Evolutionary conservation across 2,329 filamentous ascomycete species (phyloP).

Genomic region (Aplosporella prunicola): DNA sequence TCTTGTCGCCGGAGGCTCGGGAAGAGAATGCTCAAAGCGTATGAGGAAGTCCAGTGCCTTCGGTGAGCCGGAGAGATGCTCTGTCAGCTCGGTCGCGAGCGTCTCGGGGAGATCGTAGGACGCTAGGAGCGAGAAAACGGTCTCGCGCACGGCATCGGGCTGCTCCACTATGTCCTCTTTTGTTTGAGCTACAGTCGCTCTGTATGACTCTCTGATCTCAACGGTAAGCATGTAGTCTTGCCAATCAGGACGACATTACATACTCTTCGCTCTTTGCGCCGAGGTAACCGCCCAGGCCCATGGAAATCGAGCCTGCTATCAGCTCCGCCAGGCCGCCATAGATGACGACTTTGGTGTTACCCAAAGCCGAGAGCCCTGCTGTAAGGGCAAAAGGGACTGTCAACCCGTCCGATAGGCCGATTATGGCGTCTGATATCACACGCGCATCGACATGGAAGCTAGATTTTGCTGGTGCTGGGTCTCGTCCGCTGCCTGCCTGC

Average conservation of each 20-base stretch:
- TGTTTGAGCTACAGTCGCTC: not conserved
- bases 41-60: constrained; percentile 30
- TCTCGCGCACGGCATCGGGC: not conserved
- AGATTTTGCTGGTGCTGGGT: not conserved
- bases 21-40: constrained; percentile 38
- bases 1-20: constrained; percentile 33
- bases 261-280: constrained; percentile 48
- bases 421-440: constrained; percentile 48
- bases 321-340: constrained; percentile 63
- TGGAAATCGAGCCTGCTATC: constrained; percentile 63
- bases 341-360: constrained; percentile 21
- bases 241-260: not conserved
- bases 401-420: constrained; percentile 67
- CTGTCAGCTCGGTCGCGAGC: not conserved
- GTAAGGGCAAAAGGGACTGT: constrained; percentile 72
- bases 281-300: constrained; percentile 66
- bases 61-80: not conserved
- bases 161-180: not conserved
- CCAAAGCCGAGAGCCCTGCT: constrained; percentile 54
- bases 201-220: not conserved
- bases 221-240: not conserved
- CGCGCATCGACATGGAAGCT: not conserved
- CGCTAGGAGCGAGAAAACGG: not conserved
- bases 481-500: no score
- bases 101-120: not conserved